These are phyloP conservation scores for Chiua sp. DNA, from an alignment of 1,284 basidiomycete species.

Conservation along the genomic window DNA sequence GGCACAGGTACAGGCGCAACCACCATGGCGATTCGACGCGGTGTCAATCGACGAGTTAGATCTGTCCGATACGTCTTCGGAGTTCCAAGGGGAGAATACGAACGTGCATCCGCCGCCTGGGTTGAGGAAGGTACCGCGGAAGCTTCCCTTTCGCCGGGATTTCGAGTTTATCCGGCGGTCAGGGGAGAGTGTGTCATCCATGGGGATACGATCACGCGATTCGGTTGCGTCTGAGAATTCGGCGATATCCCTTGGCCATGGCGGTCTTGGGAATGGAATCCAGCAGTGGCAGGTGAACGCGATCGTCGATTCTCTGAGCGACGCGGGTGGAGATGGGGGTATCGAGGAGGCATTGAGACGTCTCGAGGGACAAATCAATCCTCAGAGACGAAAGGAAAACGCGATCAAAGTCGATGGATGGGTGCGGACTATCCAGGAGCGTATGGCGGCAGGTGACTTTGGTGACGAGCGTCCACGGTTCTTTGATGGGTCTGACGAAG, in stretches of 20 bases:
- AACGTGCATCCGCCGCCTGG: constrained; percentile 53
- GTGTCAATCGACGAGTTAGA: constrained; percentile 79
- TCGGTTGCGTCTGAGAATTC: constrained; percentile 53
- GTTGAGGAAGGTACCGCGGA: constrained; percentile 56
- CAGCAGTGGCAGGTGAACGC: constrained; percentile 83
- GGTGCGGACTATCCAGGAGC: constrained; percentile 74
- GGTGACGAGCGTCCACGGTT: constrained; percentile 58
- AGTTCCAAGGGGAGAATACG: constrained; percentile 31
- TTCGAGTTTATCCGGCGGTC: constrained; percentile 78
- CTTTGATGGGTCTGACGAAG: constrained; percentile 46
- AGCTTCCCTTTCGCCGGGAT: constrained; percentile 72
- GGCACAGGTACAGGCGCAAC: constrained; percentile 38
- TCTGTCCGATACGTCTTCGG: constrained; percentile 73
- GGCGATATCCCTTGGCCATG: constrained; percentile 47
- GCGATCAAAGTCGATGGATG: constrained; percentile 80
- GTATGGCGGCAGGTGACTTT: constrained; percentile 65
- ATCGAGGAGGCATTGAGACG: constrained; percentile 79
- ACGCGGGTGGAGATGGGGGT: constrained; percentile 76
- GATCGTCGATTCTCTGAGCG: constrained; percentile 75
- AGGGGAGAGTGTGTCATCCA: constrained; percentile 73
- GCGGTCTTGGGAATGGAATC: constrained; percentile 56
- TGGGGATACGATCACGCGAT: constrained; percentile 68
- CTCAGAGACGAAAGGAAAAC: constrained; percentile 68
- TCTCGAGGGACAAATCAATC: constrained; percentile 85
- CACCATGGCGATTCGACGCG: constrained; percentile 66